Evolutionary conservation across 164 flowering plant species (phyloP), one percentile per base, ranked within the genome.

Genomic region (Magnolia sinica): DNA sequence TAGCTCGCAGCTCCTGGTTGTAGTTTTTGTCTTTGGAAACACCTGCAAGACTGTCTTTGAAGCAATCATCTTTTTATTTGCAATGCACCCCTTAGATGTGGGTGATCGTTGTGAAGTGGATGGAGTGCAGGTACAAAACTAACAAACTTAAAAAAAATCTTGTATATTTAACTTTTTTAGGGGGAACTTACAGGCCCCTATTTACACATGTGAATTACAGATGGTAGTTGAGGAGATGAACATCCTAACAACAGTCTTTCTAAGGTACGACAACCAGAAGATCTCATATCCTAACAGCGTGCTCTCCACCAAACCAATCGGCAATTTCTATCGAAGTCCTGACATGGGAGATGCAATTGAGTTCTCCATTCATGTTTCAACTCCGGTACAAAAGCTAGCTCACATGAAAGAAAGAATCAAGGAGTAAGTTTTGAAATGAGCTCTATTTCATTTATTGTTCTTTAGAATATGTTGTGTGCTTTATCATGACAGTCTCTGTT

Each of bases 171-270:
- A 68, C 20, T 29, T 6, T n/a, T 68, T 70, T 2, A 18, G 6
- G n/a, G 16, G 8, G n/a, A 70, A 70, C 58, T 70, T 49, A 50
- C 45, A 50, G 49, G 22, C 23, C 2, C 6, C 49, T 7, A 49
- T 50, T 22, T 70, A 45, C 20, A 70, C 8, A 8, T 74, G 31
- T 20, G 64, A 18, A 23, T 74, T 65, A 51, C 84, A 90, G 93
- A 82, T 90, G 91, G 65, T 85, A 1, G 93, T 90, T 11, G 92
- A 88, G 70, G 91, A 89, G 81, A 89, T 89, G 92, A 88, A 89
- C 71, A 87, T 90, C 75, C 76, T 90, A 65, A 86, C 91, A 0
- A 90, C 93, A 7, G 87, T 90, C 74, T 90, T 90, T 82, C 76
- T 87, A 70, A 85, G 87, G 78, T 68, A 27, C n/a, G 91, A 90